Percentiles rank a stretch among this genome's conserved stretches.
Evolutionary conservation across 192 early-diverging fungal species (phyloP).

Genomic region (Endogone sp.): DNA sequence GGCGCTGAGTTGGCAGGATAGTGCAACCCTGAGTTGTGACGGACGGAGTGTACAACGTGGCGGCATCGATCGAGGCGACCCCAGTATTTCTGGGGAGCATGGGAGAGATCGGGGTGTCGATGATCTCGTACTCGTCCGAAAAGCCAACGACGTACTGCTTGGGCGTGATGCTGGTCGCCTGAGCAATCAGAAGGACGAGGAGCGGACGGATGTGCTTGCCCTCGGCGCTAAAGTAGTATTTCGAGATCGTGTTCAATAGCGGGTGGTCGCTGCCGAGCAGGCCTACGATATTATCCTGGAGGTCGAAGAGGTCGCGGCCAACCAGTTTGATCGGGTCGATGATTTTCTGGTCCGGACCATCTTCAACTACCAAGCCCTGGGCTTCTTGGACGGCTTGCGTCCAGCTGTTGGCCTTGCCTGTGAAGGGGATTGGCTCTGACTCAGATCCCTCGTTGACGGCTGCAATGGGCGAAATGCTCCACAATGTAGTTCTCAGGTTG

Average conservation of each 20-base stretch:
- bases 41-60: constrained; percentile 21
- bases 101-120: constrained; percentile 59
- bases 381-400: constrained; percentile 49
- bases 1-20: constrained; percentile 84
- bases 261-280: constrained; percentile 87
- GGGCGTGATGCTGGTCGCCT: constrained; percentile 72
- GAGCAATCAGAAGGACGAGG: constrained; percentile 83
- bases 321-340: constrained; percentile 76
- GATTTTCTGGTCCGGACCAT: constrained; percentile 23
- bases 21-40: constrained; percentile 20
- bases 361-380: constrained; percentile 40
- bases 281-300: constrained; percentile 80
- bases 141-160: constrained; percentile 33
- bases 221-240: constrained; percentile 83
- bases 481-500: neutral
- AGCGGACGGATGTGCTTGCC: constrained; percentile 93
- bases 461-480: neutral
- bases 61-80: neutral
- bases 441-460: too few relatives aligned
- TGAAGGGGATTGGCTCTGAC: constrained; percentile 13
- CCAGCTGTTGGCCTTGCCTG: constrained; percentile 35
- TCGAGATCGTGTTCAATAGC: constrained; percentile 81
- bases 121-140: constrained; percentile 50
- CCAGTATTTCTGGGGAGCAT: constrained; percentile 26
- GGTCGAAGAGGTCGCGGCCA: constrained; percentile 77